phyloP scores from a whole-genome alignment of 2,329 filamentous ascomycete genomes.

The Colletotrichum siamense region DNA sequence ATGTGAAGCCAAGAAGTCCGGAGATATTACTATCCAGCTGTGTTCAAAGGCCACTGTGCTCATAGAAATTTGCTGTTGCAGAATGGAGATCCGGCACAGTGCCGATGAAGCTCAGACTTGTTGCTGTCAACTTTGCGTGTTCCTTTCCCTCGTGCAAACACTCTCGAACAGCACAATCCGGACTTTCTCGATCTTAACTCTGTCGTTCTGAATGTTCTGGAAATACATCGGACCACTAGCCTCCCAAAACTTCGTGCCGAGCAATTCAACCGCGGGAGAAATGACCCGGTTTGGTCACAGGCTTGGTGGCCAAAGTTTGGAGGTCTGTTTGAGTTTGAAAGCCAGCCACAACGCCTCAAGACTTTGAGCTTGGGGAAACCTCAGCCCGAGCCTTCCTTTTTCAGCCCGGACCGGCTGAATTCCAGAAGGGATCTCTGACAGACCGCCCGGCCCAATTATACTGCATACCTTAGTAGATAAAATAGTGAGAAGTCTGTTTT shows the following conservation, averaged over 20 bases:
- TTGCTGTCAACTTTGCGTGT: not conserved
- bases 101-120: not conserved
- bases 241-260: not conserved
- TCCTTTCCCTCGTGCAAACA: not conserved
- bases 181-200: not conserved
- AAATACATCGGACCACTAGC: not conserved
- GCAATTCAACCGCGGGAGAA: not conserved
- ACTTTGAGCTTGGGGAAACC: not conserved
- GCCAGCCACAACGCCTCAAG: not conserved
- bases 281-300: not conserved
- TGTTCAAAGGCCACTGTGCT: not conserved
- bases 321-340: not conserved
- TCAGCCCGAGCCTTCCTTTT: not conserved
- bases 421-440: not conserved
- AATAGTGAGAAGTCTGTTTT: no score
- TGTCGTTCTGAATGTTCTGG: not conserved
- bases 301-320: not conserved
- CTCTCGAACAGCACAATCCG: not conserved
- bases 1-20: not conserved
- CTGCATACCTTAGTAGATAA: no score
- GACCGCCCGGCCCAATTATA: not conserved
- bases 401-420: not conserved
- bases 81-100: not conserved
- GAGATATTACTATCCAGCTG: not conserved
- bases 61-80: not conserved